Percentiles rank a stretch among this genome's conserved stretches.
These are phyloP conservation scores for Xylaria sp. DNA, from an alignment of 2,329 filamentous ascomycete species.

Conservation along the genomic window DNA sequence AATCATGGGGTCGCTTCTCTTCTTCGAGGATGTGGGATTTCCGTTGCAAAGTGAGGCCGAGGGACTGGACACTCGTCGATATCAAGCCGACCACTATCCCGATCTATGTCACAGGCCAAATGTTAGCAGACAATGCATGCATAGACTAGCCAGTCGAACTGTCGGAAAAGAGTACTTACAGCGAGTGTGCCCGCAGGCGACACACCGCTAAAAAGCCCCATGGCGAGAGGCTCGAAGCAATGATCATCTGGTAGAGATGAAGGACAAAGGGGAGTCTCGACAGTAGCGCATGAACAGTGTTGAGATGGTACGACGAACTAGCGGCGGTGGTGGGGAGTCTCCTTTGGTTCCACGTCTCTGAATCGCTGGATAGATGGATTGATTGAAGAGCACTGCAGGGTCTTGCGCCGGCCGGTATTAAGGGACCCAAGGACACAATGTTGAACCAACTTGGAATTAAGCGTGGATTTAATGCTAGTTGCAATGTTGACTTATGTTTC, in stretches of 20 bases:
- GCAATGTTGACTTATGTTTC: not conserved
- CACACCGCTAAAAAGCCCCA: conserved; percentile 76
- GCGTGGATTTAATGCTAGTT: not conserved
- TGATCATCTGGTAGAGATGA: conserved; percentile 53
- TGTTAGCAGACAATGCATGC: conserved; percentile 18
- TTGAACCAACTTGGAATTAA: not conserved
- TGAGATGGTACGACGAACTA: conserved; percentile 1
- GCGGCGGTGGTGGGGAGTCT: not conserved
- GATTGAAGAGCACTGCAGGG: not conserved
- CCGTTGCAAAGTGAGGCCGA: conserved; percentile 93
- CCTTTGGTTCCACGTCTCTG: not conserved
- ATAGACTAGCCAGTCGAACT: not conserved
- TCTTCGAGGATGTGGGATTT: conserved; percentile 99
- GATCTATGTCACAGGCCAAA: conserved; percentile 60
- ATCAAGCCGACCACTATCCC: conserved; percentile 92
- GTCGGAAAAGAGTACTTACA: conserved; percentile 21
- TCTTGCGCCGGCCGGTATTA: not conserved
- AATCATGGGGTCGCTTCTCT: conserved; percentile 80
- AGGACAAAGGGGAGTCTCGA: conserved; percentile 28
- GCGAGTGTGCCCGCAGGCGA: conserved; percentile 70
- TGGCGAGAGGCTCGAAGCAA: conserved; percentile 52
- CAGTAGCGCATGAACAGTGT: conserved; percentile 33
- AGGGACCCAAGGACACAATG: not conserved
- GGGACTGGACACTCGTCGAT: conserved; percentile 92
- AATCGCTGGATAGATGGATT: not conserved